Evolutionary conservation across 1,284 basidiomycete species (phyloP), one percentile per base, ranked within the genome.

Genomic region (Sporisorium exsertum): DNA sequence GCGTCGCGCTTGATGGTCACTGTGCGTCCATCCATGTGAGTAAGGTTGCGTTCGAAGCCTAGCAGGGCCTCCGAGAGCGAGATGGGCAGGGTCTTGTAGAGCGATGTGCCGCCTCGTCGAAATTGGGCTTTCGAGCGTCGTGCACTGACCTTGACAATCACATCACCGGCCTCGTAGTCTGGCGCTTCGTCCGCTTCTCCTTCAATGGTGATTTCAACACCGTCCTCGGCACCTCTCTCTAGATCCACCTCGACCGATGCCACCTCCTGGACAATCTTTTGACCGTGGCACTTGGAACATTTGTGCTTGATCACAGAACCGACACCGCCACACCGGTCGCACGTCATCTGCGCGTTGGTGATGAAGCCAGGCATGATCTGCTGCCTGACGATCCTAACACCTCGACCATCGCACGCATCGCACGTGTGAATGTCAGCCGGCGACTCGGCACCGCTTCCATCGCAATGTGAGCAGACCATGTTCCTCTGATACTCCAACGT

Each of bases 291-390:
- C 40, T 69, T 75, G 35, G 55, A 43, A 59, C 84, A 85, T 16
- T 43, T 64, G 61, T 81, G 77, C 20, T 57, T 61, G 58, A 85
- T 85, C 24, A 77, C 67, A 18, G 69, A 77, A 12, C 84, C 84
- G 18, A 64, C 65, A 20, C 84, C 84, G 18, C 77, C 67, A 47
- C 84, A 85, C 15, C 60, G 58, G 45, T 81, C 77, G 53, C 84
- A 85, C 4, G 69, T 69, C 64, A 76, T 74, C 65, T 83, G 81
- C 3, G 83, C 74, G 45, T 78, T 82, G 13, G 83, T 85, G 37
- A 81, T 74, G 46, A 85, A 85, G 20, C 84, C 84, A 7, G 84
- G 84, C 84, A 84, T 84, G 72, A 85, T 83, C 58, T 85, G 82
- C 69, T 85, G 84, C 20, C 79, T 70, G 15, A 84, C 69, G 46